A percentile compares a stretch with the other conserved stretches of the same genome.
These are phyloP conservation scores for Tuber aestivum DNA, from an alignment of 495 filamentous ascomycete species.

Conservation along the genomic window DNA sequence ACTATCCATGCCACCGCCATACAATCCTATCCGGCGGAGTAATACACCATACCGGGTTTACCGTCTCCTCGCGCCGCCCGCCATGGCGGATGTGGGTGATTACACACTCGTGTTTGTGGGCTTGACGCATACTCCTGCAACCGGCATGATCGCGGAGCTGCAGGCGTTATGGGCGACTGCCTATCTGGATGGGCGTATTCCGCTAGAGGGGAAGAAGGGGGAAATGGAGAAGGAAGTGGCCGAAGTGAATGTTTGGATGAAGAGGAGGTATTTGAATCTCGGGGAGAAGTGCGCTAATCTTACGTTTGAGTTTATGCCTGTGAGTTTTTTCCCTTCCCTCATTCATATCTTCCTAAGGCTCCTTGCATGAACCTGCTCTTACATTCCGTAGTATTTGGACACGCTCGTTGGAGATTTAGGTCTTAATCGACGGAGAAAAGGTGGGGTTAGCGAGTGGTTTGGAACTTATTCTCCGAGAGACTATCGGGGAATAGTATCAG, in stretches of 20 bases:
- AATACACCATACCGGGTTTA: constrained; percentile 41
- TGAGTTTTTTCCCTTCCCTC: neutral
- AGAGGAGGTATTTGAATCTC: constrained; percentile 34
- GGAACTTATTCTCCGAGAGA: constrained; percentile 44
- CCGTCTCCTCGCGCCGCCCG: constrained; percentile 35
- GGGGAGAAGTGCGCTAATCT: constrained; percentile 28
- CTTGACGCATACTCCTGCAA: constrained; percentile 21
- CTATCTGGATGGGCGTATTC: constrained; percentile 35
- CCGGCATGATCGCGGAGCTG: constrained; percentile 37
- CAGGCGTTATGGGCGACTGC: constrained; percentile 41
- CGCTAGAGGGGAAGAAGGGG: constrained; percentile 6
- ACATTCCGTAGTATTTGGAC: constrained; percentile 28
- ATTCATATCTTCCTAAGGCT: neutral
- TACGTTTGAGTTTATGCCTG: constrained; percentile 35
- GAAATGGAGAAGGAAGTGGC: constrained; percentile 37
- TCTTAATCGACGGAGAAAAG: constrained; percentile 26
- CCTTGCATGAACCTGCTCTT: neutral
- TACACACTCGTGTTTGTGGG: constrained; percentile 37
- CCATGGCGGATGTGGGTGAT: constrained; percentile 33
- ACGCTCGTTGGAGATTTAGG: constrained; percentile 39
- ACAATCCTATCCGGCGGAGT: constrained; percentile 11
- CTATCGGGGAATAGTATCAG: constrained; percentile 44
- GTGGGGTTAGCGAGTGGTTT: constrained; percentile 44
- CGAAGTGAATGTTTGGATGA: constrained; percentile 18
- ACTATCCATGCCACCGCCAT: constrained; percentile 12